Base-by-base conservation (phyloP, 1,139 yeast species). In the Scheffersomyces cryptocercus region DNA sequence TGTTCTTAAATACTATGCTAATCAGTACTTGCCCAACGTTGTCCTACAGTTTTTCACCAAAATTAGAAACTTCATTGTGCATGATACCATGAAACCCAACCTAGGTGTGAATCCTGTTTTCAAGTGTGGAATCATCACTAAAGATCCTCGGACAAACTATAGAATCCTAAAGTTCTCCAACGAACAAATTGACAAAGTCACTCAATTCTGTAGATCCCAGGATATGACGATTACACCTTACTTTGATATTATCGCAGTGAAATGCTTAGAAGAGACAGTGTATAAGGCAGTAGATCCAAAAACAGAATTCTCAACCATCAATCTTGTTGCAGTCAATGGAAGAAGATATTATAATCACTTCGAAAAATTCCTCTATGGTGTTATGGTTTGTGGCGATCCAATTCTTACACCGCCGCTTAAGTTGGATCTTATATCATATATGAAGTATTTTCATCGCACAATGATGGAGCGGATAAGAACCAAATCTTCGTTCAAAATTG, bases 341-440 rank as follows among this genome's bases (percentile, higher is more conserved):
- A 43, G 56, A 26, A 37, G 54, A 12, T 54, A 52, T 29, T 24
- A 40, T n/a, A 29, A 28, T 5, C 47, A 46, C 10, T 35, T 49
- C 3, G 43, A 37, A 32, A 45, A 50, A 8, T 60, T 55, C 38
- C 49, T 37, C 20, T 59, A 56, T 36, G 64, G 65, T 3, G 45
- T 56, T 3, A 45, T 55, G 47, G 61, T 61, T 9, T 54, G 61
- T 13, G 61, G 59, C 1, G 50, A 50, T 24, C 45, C 47, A 6
- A 38, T 55, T 9, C 29, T 38, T 9, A 43, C 52, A 10, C 52
- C 53, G 7, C 58, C 55, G 2, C 36, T 51, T 1, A 28, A 36
- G 5, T 32, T 30, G 28, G 42, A 43, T 2, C 28, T 49, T 5
- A 36, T 46, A 8, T 29, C 45, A 7, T 35, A 33, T 4, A 55